Evolutionary conservation across 2,329 filamentous ascomycete genomes (phyloP), one percentile per base, ranked within the genome.

Genomic region (Anisogramma anomala): DNA sequence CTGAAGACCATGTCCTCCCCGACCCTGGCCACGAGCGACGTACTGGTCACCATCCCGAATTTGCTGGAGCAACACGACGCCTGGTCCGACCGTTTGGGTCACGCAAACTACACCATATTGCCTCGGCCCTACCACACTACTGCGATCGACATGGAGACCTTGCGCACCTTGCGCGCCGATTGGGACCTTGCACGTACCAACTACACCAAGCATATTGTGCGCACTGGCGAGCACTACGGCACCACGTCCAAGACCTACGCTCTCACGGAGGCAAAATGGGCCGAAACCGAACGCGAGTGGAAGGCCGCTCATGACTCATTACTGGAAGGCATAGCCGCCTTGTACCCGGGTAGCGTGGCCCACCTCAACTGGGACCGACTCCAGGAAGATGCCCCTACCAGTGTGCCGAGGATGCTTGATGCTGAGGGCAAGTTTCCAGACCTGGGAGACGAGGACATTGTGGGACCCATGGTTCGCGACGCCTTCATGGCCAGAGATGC

Each of bases 41-140:
- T 58, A 54, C 58, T 71, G 62, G 51, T 64, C 58, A 50, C 72
- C 59, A 74, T 82, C 13, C 74, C 79, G 3, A 71, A 74, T 4
- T 76, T 87, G 48, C 65, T 79, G 23, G 76, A 82, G 41, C 75
- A 78, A 5, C 70, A 79, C 36, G 86, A 94, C 56, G 77, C 81
- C 50, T 95, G 89, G 89, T 82, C 84, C 1, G 76, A 82, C 54
- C 78, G 77, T 42, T 74, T 96, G 11, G 89, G 89, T 20, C 88
- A 96, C 57, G 88, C 88, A 49, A 94, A 96, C 64, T 95, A 93
- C 58, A 88, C 76, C 52, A 93, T 96, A 51, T 66, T 75, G 17
- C 88, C 88, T 0, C 75, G 80, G 56, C 89, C 88, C 0, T 94
- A 94, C 55, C 61, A 74, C 7, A 81, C 85, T 0, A 71, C 77